Evolutionary conservation across 2,329 filamentous ascomycete genomes (phyloP), one percentile per base, ranked within the genome.

Genomic region (Anisogramma anomala): DNA sequence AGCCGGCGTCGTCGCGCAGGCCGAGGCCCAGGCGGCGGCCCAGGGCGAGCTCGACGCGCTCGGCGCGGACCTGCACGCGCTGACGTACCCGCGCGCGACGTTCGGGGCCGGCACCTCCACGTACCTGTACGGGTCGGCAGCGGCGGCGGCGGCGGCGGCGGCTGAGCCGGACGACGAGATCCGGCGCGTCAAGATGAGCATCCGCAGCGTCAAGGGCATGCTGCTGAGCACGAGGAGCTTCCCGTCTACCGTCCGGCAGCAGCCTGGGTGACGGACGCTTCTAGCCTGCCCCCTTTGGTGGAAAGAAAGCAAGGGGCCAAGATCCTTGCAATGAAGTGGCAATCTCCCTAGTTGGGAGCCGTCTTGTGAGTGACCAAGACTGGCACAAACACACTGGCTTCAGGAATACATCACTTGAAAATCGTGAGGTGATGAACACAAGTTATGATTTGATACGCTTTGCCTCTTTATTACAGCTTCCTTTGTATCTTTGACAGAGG

Each of bases 131-230:
- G 63, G 65, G 11, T 60, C 61, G 14, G 59, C 58, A 13, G 60
- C 58, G 22, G 65, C 58, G 49, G 59, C 60, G n/a, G 61, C 61
- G 14, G 59, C 58, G n/a, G 60, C 58, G 22, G 65, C 58, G 49
- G 59, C 60, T 36, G 77, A 77, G 51, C 71, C 72, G 22, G 71
- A 77, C 47, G 83, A 89, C 58, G 81, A 84, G 60, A 78, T 86
- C 52, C 76, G 76, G 48, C 77, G 74, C 55, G 68, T 84, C 15
- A 84, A 83, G 62, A 77, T 77, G 49, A 83, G 81, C 47, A 88
- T 93, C 38, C 67, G 84, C 49, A 72, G 82, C 42, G 74, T 91
- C 31, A 93, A 93, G 65, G 84, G 84, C 1, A 74, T 85, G 9
- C 64, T 91, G 50, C 59, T 93, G 42, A 85, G 77, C 53, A 74